Base-by-base conservation (phyloP, 2,329 filamentous ascomycete genomes). In the Dendrostoma leiphaemia region DNA sequence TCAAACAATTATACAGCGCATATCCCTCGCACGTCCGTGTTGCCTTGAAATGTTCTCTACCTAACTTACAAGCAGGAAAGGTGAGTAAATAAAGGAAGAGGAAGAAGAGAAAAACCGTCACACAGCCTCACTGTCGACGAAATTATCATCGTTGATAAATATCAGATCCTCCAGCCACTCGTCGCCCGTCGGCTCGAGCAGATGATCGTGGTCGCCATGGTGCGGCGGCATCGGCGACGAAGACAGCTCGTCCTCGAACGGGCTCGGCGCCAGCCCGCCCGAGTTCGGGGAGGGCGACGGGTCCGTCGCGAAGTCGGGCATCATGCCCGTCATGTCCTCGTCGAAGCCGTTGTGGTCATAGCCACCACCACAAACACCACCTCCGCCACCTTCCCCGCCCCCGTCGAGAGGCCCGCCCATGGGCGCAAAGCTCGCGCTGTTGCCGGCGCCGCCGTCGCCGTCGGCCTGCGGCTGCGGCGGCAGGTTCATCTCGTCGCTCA, bases 131-230 rank as follows among this genome's bases (percentile, higher is more conserved):
- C 50, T 54, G n/a, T 57, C 55, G 28, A 54, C 52, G 35, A 57
- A 57, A 15, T 54, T 57, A 26, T 57, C 54, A 19, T 57, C 51
- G 21, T 48, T 50, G 21, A 57, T 57, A 10, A 54, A 57, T 21
- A 57, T 54, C 21, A 57, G 31, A 29, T 57, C 55, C 41, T 57
- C 55, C 1, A 57, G 28, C 55, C 55, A 57, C 43, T 55, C 55
- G 24, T 57, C 55, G 4, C 52, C 55, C 5, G 51, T 48, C 24
- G 54, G 54, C 32, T 52, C 54, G 28, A 52, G 50, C n/a, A 57
- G 34, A 24, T 31, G 52, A 15, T 48, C 48, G 19, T 57, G 51
- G n/a, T n/a, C n/a, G n/a, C n/a, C n/a, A n/a, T n/a, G n/a, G 3
- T 49, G 47, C 32, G 44, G 49, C 28, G 47, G 47, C 52, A 54